phyloP scores from a whole-genome alignment of 441 rosid species.

The Jatropha podagrica region DNA sequence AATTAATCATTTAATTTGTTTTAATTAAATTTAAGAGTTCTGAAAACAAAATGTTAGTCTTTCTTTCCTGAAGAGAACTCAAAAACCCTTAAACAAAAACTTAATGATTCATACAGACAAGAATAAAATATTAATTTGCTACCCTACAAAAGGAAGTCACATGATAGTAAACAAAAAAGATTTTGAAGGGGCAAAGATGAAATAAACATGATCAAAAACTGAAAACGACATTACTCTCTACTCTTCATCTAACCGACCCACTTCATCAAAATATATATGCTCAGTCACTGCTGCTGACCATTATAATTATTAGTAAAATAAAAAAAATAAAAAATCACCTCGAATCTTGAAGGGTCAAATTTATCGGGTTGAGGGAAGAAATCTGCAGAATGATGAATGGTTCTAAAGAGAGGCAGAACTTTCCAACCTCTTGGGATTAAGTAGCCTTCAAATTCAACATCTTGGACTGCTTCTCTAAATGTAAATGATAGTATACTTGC shows the following conservation, averaged over 20 bases:
- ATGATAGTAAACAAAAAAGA: constrained; percentile 26
- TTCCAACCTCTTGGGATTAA: constrained; percentile 93
- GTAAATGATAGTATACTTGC: constrained; percentile 88
- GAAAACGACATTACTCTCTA: constrained; percentile 28
- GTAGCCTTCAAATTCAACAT: constrained; percentile 76
- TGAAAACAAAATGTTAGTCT: too few relatives aligned
- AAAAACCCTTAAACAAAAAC: too few relatives aligned
- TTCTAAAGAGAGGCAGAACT: constrained; percentile 87
- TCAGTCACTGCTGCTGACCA: background rate
- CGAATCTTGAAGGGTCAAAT: constrained; percentile 88
- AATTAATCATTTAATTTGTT: too few relatives aligned
- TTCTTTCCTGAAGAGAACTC: too few relatives aligned
- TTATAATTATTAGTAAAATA: too few relatives aligned
- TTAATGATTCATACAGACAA: too few relatives aligned
- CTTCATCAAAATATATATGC: background rate
- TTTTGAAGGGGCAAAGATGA: constrained; percentile 18
- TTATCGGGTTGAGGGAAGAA: constrained; percentile 77
- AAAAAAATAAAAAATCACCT: constrained; percentile 41
- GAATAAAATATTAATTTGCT: constrained; percentile 5
- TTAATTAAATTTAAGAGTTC: too few relatives aligned
- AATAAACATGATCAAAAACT: background rate
- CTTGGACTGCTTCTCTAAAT: constrained; percentile 88
- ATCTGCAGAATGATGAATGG: constrained; percentile 74
- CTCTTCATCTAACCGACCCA: constrained; percentile 32
- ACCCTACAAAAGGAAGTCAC: constrained; percentile 53